Conservation (phyloP, 495 filamentous ascomycete species). For the Tuber microsphaerosporum region DNA sequence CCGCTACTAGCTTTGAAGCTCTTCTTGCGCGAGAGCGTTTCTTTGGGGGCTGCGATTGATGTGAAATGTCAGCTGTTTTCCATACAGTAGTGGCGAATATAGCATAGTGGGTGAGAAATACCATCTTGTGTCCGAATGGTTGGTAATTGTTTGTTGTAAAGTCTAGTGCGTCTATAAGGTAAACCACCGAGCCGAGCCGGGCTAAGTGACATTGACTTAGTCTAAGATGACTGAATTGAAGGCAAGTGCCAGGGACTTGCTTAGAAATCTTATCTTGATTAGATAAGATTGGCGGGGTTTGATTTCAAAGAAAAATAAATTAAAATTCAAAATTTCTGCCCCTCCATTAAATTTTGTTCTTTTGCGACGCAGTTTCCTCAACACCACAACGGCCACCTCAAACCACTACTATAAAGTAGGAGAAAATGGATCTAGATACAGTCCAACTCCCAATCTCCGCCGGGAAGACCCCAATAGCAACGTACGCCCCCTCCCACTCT, state of each 20-base stretch:
- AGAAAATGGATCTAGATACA: conserved; percentile 30
- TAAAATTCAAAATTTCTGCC: background rate
- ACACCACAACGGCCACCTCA: background rate
- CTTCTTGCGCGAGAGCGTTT: background rate
- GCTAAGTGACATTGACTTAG: background rate
- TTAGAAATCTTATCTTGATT: conserved; percentile 29
- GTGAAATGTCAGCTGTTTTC: background rate
- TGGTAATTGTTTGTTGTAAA: background rate
- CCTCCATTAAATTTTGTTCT: background rate
- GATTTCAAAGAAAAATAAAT: conserved; percentile 15
- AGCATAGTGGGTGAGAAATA: background rate
- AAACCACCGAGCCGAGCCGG: background rate
- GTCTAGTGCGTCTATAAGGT: background rate
- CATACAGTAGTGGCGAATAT: background rate
- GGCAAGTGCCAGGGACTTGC: background rate
- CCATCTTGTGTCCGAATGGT: background rate
- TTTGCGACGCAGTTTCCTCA: background rate
- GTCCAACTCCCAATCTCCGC: conserved; percentile 22
- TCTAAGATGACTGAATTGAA: background rate
- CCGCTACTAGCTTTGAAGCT: conserved; percentile 74
- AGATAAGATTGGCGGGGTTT: conserved; percentile 37
- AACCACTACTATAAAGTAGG: conserved; percentile 1
- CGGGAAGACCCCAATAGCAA: conserved; percentile 23
- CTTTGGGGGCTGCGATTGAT: background rate
- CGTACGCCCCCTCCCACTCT: conserved; percentile 9